A percentile compares a stretch with the other conserved stretches of the same genome.
Evolutionary conservation across 352 stramenopile genomes (phyloP).

Genomic region (Globisporangium polare): DNA sequence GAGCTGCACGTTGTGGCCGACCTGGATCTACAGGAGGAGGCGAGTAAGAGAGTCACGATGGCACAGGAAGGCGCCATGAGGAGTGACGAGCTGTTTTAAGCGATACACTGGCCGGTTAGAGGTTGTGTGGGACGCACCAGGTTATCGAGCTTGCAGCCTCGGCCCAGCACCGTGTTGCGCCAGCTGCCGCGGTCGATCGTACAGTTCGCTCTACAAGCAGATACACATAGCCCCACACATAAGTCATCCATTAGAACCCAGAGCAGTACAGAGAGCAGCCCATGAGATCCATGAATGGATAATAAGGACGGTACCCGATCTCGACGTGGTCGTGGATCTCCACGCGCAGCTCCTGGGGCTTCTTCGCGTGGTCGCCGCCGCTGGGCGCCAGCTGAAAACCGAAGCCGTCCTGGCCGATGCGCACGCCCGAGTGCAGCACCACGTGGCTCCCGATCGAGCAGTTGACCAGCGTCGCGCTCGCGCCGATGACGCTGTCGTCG

Average conservation of each 20-base stretch:
- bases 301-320: slow-evolving; percentile 50
- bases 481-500: slow-evolving; percentile 39
- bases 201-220: slow-evolving; percentile 62
- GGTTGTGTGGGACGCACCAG: slow-evolving; percentile 28
- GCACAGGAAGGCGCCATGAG: not conserved
- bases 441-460: slow-evolving; percentile 59
- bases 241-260: too few relatives aligned
- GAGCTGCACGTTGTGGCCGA: slow-evolving; percentile 84
- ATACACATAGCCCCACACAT: not conserved
- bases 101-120: not conserved
- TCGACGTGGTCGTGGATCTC: slow-evolving; percentile 81
- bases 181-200: slow-evolving; percentile 83
- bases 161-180: slow-evolving; percentile 72
- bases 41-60: not conserved
- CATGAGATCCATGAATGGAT: not conserved
- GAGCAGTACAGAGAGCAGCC: not conserved
- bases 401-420: slow-evolving; percentile 82
- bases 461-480: slow-evolving; percentile 65
- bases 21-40: slow-evolving; percentile 54
- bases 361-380: slow-evolving; percentile 68
- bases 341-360: slow-evolving; percentile 72
- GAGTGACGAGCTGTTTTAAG: not conserved
- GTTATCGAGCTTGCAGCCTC: slow-evolving; percentile 82
- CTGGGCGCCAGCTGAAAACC: slow-evolving; percentile 62
- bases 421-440: slow-evolving; percentile 64